Percentiles rank a stretch among this genome's conserved stretches.
Evolutionary conservation across 1,284 basidiomycete species (phyloP).

Genomic region (Naganishia sp.): DNA sequence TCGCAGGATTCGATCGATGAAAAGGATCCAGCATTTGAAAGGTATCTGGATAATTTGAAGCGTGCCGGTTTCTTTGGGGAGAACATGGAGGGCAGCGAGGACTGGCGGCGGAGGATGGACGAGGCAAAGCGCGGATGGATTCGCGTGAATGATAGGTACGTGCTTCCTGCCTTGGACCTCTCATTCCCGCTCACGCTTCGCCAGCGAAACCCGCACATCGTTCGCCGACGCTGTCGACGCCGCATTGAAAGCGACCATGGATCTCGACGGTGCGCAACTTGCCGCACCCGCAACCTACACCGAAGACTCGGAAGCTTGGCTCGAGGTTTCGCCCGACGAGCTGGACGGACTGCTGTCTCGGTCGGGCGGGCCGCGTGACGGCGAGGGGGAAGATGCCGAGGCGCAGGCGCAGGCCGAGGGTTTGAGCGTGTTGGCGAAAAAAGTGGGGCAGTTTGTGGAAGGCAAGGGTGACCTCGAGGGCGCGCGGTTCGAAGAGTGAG

Average conservation of each 20-base stretch:
- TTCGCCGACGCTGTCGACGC: conserved; percentile 71
- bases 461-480: conserved; percentile 83
- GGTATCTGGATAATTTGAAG: conserved; percentile 66
- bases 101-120: conserved; percentile 71
- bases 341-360: conserved; percentile 48
- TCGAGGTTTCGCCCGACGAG: conserved; percentile 50
- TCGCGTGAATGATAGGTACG: conserved; percentile 68
- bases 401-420: conserved; percentile 65
- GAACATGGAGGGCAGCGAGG: conserved; percentile 71
- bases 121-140: conserved; percentile 69
- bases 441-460: conserved; percentile 82
- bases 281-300: conserved; percentile 22
- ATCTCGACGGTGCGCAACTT: conserved; percentile 32
- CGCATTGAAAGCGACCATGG: conserved; percentile 57
- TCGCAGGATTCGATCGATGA: conserved; percentile 9
- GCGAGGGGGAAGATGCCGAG: conserved; percentile 57
- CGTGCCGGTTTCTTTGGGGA: conserved; percentile 71
- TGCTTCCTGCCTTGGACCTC: conserved; percentile 28
- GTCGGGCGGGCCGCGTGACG: conserved; percentile 10
- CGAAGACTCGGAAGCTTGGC: conserved; percentile 51
- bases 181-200: conserved; percentile 37
- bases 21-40: conserved; percentile 40
- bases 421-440: conserved; percentile 72
- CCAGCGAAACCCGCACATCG: conserved; percentile 61
- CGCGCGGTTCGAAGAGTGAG: conserved; percentile 82